A percentile compares a stretch with the other conserved stretches of the same genome.
Conservation (phyloP, 2,329 filamentous ascomycete species). For the Microascus cirrosus region DNA sequence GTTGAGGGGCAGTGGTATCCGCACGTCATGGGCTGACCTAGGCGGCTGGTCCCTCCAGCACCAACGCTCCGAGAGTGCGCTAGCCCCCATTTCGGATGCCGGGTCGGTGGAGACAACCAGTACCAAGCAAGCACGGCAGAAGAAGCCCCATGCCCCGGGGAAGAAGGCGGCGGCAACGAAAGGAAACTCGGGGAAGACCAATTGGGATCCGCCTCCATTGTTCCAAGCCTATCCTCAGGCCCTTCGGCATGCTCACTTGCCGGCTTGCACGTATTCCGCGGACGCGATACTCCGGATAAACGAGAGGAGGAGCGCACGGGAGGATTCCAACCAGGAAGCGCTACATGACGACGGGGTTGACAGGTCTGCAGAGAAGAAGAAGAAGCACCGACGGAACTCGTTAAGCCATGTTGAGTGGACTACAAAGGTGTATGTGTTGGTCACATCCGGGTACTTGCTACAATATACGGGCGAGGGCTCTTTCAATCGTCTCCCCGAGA, state of each 20-base stretch:
- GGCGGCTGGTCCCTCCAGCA: constrained; percentile 27
- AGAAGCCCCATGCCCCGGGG: constrained; percentile 6
- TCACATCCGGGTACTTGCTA: constrained; percentile 60
- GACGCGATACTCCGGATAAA: constrained; percentile 58
- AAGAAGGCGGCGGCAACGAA: not conserved
- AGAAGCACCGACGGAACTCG: constrained; percentile 32
- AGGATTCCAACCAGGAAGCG: constrained; percentile 18
- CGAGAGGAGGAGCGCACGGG: constrained; percentile 29
- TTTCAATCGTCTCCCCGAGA: constrained; percentile 64
- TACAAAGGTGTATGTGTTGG: constrained; percentile 61
- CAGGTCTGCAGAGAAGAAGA: constrained; percentile 18
- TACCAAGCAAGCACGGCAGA: not conserved
- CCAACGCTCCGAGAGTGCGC: constrained; percentile 22
- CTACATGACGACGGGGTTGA: constrained; percentile 3
- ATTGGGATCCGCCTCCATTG: constrained; percentile 62
- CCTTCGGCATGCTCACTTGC: constrained; percentile 61
- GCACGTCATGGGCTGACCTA: constrained; percentile 33
- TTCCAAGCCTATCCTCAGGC: constrained; percentile 84
- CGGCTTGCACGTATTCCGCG: constrained; percentile 54
- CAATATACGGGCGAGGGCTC: constrained; percentile 63
- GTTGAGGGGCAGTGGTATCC: constrained; percentile 23
- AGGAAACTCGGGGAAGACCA: constrained; percentile 11
- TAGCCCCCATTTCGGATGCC: constrained; percentile 10
- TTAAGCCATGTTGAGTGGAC: constrained; percentile 48
- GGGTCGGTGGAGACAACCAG: not conserved